Evolutionary conservation across 495 filamentous ascomycete genomes (phyloP).

Genomic region (Hypoxylon crocopeplum): DNA sequence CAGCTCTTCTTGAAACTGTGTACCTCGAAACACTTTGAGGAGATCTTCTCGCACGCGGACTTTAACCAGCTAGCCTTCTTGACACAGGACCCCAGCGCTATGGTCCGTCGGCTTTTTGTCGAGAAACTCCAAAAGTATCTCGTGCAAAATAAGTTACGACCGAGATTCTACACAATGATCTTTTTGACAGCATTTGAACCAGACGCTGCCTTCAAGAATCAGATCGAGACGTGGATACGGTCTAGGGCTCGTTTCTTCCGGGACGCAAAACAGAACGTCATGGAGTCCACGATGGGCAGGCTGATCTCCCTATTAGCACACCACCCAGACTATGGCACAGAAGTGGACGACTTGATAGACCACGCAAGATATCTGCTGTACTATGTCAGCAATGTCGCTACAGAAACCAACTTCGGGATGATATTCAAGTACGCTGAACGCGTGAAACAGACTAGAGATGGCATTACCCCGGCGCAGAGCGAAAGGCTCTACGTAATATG

Average conservation of each 20-base stretch:
- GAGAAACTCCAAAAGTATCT: slow-evolving; percentile 88
- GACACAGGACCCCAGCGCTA: slow-evolving; percentile 74
- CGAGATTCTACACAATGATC: slow-evolving; percentile 84
- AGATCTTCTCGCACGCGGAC: slow-evolving; percentile 68
- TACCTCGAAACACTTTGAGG: slow-evolving; percentile 73
- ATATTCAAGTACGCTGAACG: slow-evolving; percentile 93
- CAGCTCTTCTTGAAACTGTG: slow-evolving; percentile 86
- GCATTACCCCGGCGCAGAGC: slow-evolving; percentile 62
- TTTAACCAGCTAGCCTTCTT: slow-evolving; percentile 84
- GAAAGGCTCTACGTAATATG: slow-evolving; percentile 85
- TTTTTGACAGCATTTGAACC: slow-evolving; percentile 95
- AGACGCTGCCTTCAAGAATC: slow-evolving; percentile 66
- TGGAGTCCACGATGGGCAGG: slow-evolving; percentile 86
- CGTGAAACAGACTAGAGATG: slow-evolving; percentile 88
- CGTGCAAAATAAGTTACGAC: slow-evolving; percentile 67
- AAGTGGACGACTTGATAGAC: slow-evolving; percentile 74
- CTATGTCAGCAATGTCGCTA: slow-evolving; percentile 83
- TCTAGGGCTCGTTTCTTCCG: slow-evolving; percentile 69
- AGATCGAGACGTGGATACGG: slow-evolving; percentile 85
- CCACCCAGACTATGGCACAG: slow-evolving; percentile 85
- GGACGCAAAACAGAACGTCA: slow-evolving; percentile 62
- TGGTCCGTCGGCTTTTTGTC: slow-evolving; percentile 80
- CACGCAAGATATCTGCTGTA: slow-evolving; percentile 87
- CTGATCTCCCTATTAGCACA: slow-evolving; percentile 89
- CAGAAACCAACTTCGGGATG: slow-evolving; percentile 81